Evolutionary conservation across 2,329 filamentous ascomycete genomes (phyloP), one percentile per base, ranked within the genome.

Genomic region (Nemania sp.): DNA sequence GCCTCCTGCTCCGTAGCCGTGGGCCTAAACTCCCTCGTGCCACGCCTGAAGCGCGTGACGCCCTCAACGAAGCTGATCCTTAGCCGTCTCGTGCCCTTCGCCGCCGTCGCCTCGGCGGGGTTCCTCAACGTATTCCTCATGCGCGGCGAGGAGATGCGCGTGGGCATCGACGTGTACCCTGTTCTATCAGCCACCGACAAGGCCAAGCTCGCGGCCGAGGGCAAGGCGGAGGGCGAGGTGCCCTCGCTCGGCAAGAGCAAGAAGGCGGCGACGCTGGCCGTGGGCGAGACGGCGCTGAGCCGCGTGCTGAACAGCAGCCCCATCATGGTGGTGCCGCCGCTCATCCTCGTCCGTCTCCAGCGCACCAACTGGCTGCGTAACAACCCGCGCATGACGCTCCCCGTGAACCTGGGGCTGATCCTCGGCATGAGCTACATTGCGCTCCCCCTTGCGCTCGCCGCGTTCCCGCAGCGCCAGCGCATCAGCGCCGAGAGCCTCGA

Each of bases 101-200:
- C 95, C 0, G 96, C 96, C 13, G 96, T 99, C 11, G 95, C 95
- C 32, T 92, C 90, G 67, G 96, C 96, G 3, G 94, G 94, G 76
- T 93, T 90, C 1, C 86, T 99, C 70, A 99, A 99, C 81, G 96
- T 98, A 27, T 97, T 98, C 82, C 88, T 99, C 63, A 99, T 99
- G 96, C 93, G 96, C 67, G 91, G 93, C 71, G 95, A 98, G 80
- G 96, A 99, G 83, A 98, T 99, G 75, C 88, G 92, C 76, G 89
- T 88, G 69, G 96, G 96, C 60, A 99, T 99, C 77, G 93, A 98
- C 80, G 89, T 99, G 43, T 98, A 91, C 80, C 94, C 94, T 1
- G 90, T 93, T 6, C 86, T 94, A 11, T 90, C 90, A 1, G 90
- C 90, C 4, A 86, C 85, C 18, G 90, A 94, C 77, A 92, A 90